These are phyloP conservation scores for Termitomyces titanicus DNA, from an alignment of 768 basidiomycete genomes.

Conservation along the genomic window DNA sequence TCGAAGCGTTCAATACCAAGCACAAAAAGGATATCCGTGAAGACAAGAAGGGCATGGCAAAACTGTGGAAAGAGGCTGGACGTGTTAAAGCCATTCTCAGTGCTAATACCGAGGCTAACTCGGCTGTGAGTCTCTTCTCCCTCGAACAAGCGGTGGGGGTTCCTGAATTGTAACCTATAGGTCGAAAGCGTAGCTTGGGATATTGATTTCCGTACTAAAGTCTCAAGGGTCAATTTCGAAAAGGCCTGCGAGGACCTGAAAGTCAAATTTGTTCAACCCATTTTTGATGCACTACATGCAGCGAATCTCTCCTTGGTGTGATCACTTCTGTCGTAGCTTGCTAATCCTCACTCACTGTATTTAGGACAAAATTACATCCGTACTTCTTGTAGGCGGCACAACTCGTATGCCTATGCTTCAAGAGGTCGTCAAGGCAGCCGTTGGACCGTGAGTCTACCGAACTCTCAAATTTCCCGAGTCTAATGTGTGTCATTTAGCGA, in stretches of 20 bases:
- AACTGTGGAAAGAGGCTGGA: conserved; percentile 90
- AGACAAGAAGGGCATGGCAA: conserved; percentile 86
- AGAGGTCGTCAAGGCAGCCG: conserved; percentile 67
- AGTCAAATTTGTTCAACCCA: conserved; percentile 61
- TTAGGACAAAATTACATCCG: conserved; percentile 76
- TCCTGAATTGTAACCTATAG: conserved; percentile 29
- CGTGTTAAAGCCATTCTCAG: conserved; percentile 91
- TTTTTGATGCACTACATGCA: conserved; percentile 64
- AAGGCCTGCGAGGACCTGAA: conserved; percentile 63
- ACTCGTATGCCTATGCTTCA: conserved; percentile 93
- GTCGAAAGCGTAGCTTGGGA: conserved; percentile 90
- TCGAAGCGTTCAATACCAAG: conserved; percentile 70
- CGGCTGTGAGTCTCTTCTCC: conserved; percentile 48
- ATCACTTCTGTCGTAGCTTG: not conserved
- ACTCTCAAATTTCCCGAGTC: not conserved
- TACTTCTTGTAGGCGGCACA: conserved; percentile 90
- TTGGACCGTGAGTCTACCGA: conserved; percentile 63
- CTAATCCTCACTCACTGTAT: conserved; percentile 3
- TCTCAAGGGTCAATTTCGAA: conserved; percentile 82
- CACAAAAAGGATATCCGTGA: conserved; percentile 62
- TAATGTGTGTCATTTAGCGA: conserved; percentile 35
- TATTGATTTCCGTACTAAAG: conserved; percentile 80
- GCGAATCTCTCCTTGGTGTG: conserved; percentile 68
- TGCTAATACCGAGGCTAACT: conserved; percentile 79
- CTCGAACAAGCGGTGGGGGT: not conserved